Evolutionary conservation across 1,139 yeast species (phyloP), one percentile per base, ranked within the genome.

Genomic region (Pichia sp.): DNA sequence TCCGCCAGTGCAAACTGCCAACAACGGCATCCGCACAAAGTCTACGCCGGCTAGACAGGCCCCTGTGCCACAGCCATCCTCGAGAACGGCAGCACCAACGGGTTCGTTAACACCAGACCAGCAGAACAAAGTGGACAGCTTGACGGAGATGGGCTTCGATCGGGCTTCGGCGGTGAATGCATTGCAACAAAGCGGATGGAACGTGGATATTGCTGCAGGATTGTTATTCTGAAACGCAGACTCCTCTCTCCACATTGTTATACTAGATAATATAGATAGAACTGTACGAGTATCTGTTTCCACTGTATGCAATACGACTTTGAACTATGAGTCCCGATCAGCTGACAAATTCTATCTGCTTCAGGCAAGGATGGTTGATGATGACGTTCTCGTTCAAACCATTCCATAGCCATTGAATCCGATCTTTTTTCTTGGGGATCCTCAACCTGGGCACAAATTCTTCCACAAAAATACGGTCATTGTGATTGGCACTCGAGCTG

Each of bases 141-240:
- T 91, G 44, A 74, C 80, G 49, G 78, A 77, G 16, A 71, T 91
- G 55, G 98, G 98, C 0, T 90, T 90, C 61, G 67, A 84, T 1
- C 73, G 82, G 58, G 66, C 70, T 4, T 84, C 86, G 58, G 95
- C 85, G 0, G 67, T 83, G 2, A 65, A 70, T 13, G 96, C 97
- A 0, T 72, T 91, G 51, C 72, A 74, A 44, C 77, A 74, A 52
- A 79, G 95, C 1, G 74, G 76, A 30, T 96, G 96, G 2, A 86
- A 90, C 62, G 80, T 86, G 0, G 97, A 91, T 49, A 62, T 83
- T 59, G 98, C 98, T 0, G 97, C 96, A 0, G 82, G 95, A 0
- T 25, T 53, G 28, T 23, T 53, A 5, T 53, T 53, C 19, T 52
- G 18, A 36, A 10, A 7, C 36, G 16, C 16, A 25, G 28, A 25